Evolutionary conservation across 768 basidiomycete species (phyloP).

Genomic region (Pleurotus giganteus): DNA sequence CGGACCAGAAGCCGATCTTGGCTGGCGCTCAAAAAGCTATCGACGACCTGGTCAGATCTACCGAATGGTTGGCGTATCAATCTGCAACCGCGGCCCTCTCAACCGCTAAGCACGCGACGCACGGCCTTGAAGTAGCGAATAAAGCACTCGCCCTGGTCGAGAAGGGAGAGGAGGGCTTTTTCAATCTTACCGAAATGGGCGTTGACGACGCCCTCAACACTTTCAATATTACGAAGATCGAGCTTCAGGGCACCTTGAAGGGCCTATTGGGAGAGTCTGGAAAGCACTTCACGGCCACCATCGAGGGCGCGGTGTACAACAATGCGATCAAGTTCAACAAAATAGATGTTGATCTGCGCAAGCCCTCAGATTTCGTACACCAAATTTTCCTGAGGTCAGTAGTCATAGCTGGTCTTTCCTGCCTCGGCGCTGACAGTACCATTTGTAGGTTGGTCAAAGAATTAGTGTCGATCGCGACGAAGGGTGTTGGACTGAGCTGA

Average conservation of each 20-base stretch:
- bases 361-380: not conserved
- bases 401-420: not conserved
- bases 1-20: not conserved
- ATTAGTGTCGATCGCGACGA: too few species aligned
- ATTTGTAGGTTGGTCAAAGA: not conserved
- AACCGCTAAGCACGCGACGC: slow-evolving; percentile 7
- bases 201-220: not conserved
- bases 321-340: not conserved
- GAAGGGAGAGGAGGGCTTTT: not conserved
- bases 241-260: not conserved
- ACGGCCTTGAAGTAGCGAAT: slow-evolving; percentile 4
- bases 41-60: slow-evolving; percentile 2
- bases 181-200: not conserved
- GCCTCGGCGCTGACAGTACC: not conserved
- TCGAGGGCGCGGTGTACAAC: not conserved
- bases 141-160: slow-evolving; percentile 3
- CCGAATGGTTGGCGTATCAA: slow-evolving; percentile 12
- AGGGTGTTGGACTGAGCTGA: too few species aligned
- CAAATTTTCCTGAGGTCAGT: not conserved
- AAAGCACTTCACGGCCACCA: not conserved
- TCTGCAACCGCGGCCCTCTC: not conserved
- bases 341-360: not conserved
- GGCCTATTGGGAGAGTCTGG: not conserved
- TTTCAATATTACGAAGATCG: not conserved
- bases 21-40: not conserved